phyloP scores from a whole-genome alignment of 352 stramenopile genomes.

The Phytophthora sansomeana region DNA sequence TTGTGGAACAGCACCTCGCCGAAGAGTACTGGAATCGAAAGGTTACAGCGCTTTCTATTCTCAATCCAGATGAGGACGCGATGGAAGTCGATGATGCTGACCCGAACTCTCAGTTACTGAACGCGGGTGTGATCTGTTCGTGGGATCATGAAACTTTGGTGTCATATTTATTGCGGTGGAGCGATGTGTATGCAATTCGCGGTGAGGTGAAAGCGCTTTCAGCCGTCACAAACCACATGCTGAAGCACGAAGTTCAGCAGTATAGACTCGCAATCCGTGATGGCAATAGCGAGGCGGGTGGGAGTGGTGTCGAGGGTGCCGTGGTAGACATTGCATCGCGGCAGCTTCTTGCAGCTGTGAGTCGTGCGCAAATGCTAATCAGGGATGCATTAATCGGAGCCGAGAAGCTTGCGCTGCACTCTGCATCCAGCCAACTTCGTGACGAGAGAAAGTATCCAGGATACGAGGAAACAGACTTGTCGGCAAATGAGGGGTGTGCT shows the following conservation, averaged over 20 bases:
- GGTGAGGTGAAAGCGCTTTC: slow-evolving; percentile 44
- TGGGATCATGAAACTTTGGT: slow-evolving; percentile 42
- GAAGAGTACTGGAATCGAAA: slow-evolving; percentile 58
- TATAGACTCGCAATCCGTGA: slow-evolving; percentile 1
- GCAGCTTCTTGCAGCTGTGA: slow-evolving; percentile 38
- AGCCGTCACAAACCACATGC: slow-evolving; percentile 46
- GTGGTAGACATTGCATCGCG: slow-evolving; percentile 21
- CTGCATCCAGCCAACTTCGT: slow-evolving; percentile 46
- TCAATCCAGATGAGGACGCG: slow-evolving; percentile 18
- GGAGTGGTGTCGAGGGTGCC: background rate
- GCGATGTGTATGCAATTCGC: slow-evolving; percentile 52
- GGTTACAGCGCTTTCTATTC: slow-evolving; percentile 28
- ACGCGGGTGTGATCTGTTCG: slow-evolving; percentile 35
- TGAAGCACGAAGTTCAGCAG: slow-evolving; percentile 42
- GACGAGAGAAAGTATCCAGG: slow-evolving; percentile 27
- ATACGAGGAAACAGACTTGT: background rate
- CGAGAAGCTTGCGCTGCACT: slow-evolving; percentile 57
- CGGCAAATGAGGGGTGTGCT: background rate
- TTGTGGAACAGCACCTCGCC: slow-evolving; percentile 40
- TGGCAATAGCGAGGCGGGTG: background rate
- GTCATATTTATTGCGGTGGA: slow-evolving; percentile 55
- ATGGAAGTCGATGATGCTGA: slow-evolving; percentile 9
- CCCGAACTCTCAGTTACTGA: slow-evolving; percentile 15
- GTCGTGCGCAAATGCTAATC: slow-evolving; percentile 41
- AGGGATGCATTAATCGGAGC: slow-evolving; percentile 39